Conservation (phyloP, 2,329 filamentous ascomycete species). For the Teratosphaeria gauchensis region DNA sequence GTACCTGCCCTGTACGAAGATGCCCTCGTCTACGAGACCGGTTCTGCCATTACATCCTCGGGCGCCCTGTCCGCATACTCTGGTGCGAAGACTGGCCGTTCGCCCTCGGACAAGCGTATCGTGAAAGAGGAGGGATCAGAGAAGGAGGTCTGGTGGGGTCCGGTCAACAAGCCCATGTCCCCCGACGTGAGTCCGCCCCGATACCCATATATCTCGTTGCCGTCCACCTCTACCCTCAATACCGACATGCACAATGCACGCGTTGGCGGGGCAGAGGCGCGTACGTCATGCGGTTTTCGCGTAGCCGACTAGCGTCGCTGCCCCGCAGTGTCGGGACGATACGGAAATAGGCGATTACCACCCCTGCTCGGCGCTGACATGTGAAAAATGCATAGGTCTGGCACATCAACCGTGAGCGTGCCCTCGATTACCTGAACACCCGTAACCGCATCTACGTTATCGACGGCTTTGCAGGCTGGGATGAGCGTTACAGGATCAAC, state of each 20-base stretch:
- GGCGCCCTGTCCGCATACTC: constrained; percentile 96
- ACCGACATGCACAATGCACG: constrained; percentile 1
- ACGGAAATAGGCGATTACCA: constrained; percentile 1
- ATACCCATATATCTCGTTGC: background rate
- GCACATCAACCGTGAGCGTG: constrained; percentile 98
- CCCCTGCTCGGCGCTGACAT: constrained; percentile 17
- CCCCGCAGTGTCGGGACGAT: constrained; percentile 5
- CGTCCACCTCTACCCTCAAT: background rate
- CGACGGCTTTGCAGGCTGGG: constrained; percentile 96
- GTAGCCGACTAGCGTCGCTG: constrained; percentile 2
- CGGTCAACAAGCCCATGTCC: constrained; percentile 98
- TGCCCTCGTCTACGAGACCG: constrained; percentile 94
- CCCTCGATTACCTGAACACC: constrained; percentile 98
- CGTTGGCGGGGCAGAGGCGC: constrained; percentile 3
- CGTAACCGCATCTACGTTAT: constrained; percentile 97
- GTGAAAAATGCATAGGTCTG: constrained; percentile 59
- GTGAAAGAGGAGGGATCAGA: constrained; percentile 85
- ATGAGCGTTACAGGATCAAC: constrained; percentile 93
- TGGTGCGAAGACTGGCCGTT: constrained; percentile 94
- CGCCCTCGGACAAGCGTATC: constrained; percentile 93
- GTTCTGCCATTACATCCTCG: constrained; percentile 61
- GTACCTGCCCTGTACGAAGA: constrained; percentile 97
- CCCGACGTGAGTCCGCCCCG: constrained; percentile 65
- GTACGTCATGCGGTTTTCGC: constrained; percentile 4
- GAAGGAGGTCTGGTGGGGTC: constrained; percentile 96